Conservation (phyloP, 192 early-diverging fungal species). For the Lobulomyces angularis region DNA sequence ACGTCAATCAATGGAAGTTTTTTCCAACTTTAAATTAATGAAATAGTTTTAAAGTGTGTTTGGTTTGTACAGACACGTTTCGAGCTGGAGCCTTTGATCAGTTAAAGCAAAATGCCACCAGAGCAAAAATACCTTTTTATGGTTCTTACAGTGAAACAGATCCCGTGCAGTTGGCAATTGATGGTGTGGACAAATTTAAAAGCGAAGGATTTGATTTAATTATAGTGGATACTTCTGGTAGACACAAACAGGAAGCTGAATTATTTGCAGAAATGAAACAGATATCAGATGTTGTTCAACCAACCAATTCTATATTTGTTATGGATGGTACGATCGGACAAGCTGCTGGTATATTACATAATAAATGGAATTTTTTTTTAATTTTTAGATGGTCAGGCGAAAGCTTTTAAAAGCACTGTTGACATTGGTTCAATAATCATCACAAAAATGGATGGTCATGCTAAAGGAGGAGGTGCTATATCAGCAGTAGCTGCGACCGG, state of each 20-base stretch:
- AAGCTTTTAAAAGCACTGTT: constrained; percentile 83
- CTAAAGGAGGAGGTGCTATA: constrained; percentile 96
- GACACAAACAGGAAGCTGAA: constrained; percentile 89
- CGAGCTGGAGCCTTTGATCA: constrained; percentile 98
- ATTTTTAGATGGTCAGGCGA: constrained; percentile 79
- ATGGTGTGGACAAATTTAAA: constrained; percentile 89
- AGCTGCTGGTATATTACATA: no score
- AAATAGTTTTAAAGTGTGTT: constrained; percentile 76
- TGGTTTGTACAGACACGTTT: constrained; percentile 94
- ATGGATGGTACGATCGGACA: constrained; percentile 99
- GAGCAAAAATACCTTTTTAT: constrained; percentile 95
- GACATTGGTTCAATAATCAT: constrained; percentile 92
- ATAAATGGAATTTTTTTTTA: no score
- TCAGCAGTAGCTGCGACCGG: constrained; percentile 91
- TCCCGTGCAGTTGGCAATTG: constrained; percentile 77
- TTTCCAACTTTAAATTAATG: no score
- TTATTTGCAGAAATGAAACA: constrained; percentile 94
- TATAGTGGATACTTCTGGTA: constrained; percentile 95
- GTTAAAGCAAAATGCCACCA: constrained; percentile 93
- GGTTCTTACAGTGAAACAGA: constrained; percentile 87
- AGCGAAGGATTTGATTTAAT: constrained; percentile 90
- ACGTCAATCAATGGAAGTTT: no score
- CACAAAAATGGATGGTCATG: constrained; percentile 97
- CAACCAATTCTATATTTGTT: constrained; percentile 87
- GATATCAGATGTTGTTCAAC: constrained; percentile 73